Evolutionary conservation across 495 filamentous ascomycete genomes (phyloP), one percentile per base, ranked within the genome.

Genomic region (Neurospora sublineolata): DNA sequence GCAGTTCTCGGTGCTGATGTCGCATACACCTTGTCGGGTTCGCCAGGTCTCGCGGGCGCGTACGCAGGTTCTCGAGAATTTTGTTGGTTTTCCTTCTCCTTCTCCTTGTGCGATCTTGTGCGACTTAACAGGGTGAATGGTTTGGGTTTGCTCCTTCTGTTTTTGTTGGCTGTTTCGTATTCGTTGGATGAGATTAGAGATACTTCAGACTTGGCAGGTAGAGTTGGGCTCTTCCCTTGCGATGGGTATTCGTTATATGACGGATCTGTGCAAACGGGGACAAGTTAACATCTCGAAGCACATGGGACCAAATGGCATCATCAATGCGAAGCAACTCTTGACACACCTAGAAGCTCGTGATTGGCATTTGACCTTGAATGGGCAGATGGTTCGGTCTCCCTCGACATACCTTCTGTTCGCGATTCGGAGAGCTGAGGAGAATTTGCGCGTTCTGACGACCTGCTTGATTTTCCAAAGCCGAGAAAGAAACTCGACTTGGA

Each of bases 81-180:
- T 75, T 73, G 69, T 77, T 77, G 70, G 84, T 79, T 52, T 81
- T 83, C 73, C 74, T 76, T 74, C 44, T 85, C 81, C 69, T 83
- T 83, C 72, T 87, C 84, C 60, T 90, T 89, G 70, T 90, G 87
- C 11, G 92, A 93, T 69, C 87, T 89, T 37, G 89, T 89, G 44
- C 92, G 88, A 38, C 85, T 85, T 20, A 94, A 80, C 30, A 93
- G 82, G 36, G 86, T 80, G 72, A 88, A 88, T 18, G 85, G 82
- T 46, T 87, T 87, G 2, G 86, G 85, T 69, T 87, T 88, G 72
- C 76, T 77, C 75, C 81, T 85, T 76, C 81, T 85, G 10, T 75
- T 73, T 20, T 79, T 73, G 38, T 64, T 71, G 1, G 73, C 69
- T 73, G 68, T 74, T 33, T 86, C 83, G 73, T 83, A 74, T 39